Base-by-base conservation (phyloP, 345 rosid genomes). In the Nasturtium officinale region DNA sequence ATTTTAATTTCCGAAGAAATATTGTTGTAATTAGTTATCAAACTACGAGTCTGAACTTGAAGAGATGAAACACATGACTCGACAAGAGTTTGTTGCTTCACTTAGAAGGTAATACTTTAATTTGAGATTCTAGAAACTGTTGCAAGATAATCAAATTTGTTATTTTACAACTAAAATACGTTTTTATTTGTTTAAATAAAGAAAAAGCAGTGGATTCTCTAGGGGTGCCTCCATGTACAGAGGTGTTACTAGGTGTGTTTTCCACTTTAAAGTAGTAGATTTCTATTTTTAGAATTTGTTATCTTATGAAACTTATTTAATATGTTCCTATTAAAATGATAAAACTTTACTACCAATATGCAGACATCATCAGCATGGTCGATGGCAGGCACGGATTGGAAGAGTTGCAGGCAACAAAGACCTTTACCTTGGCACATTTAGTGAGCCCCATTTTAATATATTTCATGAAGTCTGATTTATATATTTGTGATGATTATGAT, bases 371-470 rank as follows among this genome's bases (percentile, higher is more conserved):
- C 98, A 94, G 78, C 98, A 94, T 56, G 97, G 98, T 64, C 72
- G 98, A 63, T 94, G 98, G 97, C 98, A 94, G 72, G 98, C 98
- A 32, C 87, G 98, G 62, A 94, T 94, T 0, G 98, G 98, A 9
- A 84, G 98, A 79, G 98, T 94, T 32, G 98, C 98, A 0, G 98
- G 98, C 65, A 94, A 94, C 83, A 94, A 91, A 73, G 98, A 94
- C 80, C 97, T 94, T 59, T 94, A 94, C 67, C 97, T 94, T 3
- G 98, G 98, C 79, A 94, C 98, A 43, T 94, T 91, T 67, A 87
- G 98, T 93, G 78, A 84, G 94, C 83, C 52, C 25, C 3, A 5
- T 13, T 30, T 40, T 9, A 45, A 7, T 61, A 20, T n/a, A 43
- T 48, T 13, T 16, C 12, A 9, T 16, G 23, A 26, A 8, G 20